phyloP scores from a whole-genome alignment of 495 filamentous ascomycete genomes.

The Delitschia confertaspora region DNA sequence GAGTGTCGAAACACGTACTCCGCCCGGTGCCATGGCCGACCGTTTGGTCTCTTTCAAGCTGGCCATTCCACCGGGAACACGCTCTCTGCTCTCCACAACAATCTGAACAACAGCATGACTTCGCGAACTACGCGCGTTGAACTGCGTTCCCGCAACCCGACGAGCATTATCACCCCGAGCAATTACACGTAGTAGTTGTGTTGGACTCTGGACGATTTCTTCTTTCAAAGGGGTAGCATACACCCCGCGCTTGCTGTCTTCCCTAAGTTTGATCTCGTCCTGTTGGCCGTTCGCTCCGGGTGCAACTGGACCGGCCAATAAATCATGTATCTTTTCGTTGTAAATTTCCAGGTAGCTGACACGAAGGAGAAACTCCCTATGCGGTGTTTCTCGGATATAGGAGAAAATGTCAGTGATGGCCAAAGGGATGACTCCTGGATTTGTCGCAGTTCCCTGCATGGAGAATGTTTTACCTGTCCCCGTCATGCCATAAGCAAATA shows the following conservation, averaged over 20 bases:
- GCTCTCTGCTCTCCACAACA: conserved; percentile 91
- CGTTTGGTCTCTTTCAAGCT: conserved; percentile 56
- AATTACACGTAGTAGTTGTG: conserved; percentile 89
- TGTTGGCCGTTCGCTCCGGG: conserved; percentile 39
- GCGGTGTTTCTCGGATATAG: conserved; percentile 93
- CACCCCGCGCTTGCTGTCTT: conserved; percentile 91
- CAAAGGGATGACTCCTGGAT: conserved; percentile 93
- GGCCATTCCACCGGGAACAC: conserved; percentile 44
- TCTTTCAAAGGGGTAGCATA: conserved; percentile 95
- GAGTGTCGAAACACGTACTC: conserved; percentile 88
- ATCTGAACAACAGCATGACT: conserved; percentile 98
- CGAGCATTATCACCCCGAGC: conserved; percentile 87
- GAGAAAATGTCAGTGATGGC: conserved; percentile 99
- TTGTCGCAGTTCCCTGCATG: conserved; percentile 96
- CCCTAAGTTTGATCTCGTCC: conserved; percentile 93
- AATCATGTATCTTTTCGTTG: conserved; percentile 94
- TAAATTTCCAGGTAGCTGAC: conserved; percentile 99
- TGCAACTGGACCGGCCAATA: conserved; percentile 61
- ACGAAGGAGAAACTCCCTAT: conserved; percentile 85
- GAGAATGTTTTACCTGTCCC: conserved; percentile 98
- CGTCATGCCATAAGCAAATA: conserved; percentile 99
- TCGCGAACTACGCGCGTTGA: conserved; percentile 89
- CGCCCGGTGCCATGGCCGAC: conserved; percentile 70
- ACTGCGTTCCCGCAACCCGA: conserved; percentile 86
- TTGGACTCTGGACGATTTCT: conserved; percentile 96